phyloP scores from a whole-genome alignment of 1,139 yeast genomes.

The Protomyces macrosporus region DNA sequence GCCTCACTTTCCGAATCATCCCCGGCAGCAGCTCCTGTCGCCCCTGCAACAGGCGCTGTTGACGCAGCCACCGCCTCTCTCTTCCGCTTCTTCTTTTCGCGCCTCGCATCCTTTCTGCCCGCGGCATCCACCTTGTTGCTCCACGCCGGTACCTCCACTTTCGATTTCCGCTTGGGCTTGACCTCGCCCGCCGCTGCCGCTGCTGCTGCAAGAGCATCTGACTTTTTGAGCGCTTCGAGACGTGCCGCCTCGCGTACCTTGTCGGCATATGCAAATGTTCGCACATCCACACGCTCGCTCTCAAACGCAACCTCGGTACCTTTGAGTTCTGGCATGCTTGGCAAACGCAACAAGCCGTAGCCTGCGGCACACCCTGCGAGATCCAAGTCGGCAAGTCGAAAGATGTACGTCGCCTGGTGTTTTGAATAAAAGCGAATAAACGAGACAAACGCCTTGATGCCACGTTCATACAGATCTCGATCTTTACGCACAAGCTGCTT shows the following conservation, averaged over 20 bases:
- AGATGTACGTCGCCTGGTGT: conserved; percentile 87
- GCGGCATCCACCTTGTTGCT: conserved; percentile 53
- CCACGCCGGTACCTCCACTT: conserved; percentile 66
- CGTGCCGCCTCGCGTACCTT: conserved; percentile 26
- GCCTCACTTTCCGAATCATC: conserved; percentile 46
- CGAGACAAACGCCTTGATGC: conserved; percentile 74
- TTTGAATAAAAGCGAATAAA: conserved; percentile 78
- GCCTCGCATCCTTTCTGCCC: conserved; percentile 45
- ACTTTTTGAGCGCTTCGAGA: conserved; percentile 21
- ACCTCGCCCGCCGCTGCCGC: background rate
- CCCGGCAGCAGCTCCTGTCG: background rate
- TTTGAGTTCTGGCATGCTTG: conserved; percentile 87
- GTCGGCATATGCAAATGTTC: conserved; percentile 25
- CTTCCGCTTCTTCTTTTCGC: conserved; percentile 56
- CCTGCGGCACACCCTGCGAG: conserved; percentile 65
- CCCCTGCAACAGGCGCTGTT: background rate
- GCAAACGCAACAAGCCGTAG: conserved; percentile 77
- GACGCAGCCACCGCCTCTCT: conserved; percentile 46
- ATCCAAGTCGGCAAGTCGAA: conserved; percentile 67
- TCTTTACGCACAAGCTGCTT: conserved; percentile 19
- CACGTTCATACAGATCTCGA: conserved; percentile 37
- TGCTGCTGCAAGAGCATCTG: background rate
- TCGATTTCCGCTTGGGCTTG: conserved; percentile 39
- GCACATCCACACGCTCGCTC: conserved; percentile 24
- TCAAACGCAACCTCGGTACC: conserved; percentile 13